phyloP scores from a whole-genome alignment of 345 rosid genomes.

The Ceriops tagal region DNA sequence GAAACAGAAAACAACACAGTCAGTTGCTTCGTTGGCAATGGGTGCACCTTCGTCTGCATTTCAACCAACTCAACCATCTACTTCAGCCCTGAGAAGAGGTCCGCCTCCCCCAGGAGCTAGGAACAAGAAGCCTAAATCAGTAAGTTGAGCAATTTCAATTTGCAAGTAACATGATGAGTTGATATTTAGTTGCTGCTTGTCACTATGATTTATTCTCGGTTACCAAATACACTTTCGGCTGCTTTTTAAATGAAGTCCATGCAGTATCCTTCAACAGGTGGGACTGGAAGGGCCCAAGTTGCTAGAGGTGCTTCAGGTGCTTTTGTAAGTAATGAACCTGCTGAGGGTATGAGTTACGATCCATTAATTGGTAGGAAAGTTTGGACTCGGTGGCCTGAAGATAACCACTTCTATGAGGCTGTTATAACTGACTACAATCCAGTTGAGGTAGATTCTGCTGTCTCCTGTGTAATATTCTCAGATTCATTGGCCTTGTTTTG shows the following conservation, averaged over 20 bases:
- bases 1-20: slow-evolving; percentile 77
- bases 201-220: slow-evolving; percentile 10
- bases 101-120: slow-evolving; percentile 63
- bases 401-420: slow-evolving; percentile 87
- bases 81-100: slow-evolving; percentile 69
- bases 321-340: slow-evolving; percentile 56
- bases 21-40: slow-evolving; percentile 70
- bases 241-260: slow-evolving; percentile 46
- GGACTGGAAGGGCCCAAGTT: slow-evolving; percentile 62
- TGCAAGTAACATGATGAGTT: slow-evolving; percentile 3
- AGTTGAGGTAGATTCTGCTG: slow-evolving; percentile 43
- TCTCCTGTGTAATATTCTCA: slow-evolving; percentile 9
- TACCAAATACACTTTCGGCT: slow-evolving; percentile 26
- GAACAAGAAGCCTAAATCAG: slow-evolving; percentile 82
- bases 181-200: background rate
- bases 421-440: slow-evolving; percentile 71
- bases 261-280: slow-evolving; percentile 66
- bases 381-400: slow-evolving; percentile 98
- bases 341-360: slow-evolving; percentile 58
- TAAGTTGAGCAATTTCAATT: slow-evolving; percentile 37
- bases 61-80: slow-evolving; percentile 78
- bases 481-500: slow-evolving; percentile 17
- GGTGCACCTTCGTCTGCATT: slow-evolving; percentile 74
- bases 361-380: slow-evolving; percentile 80
- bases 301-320: slow-evolving; percentile 46